Base-by-base conservation (phyloP, 2,329 filamentous ascomycete genomes). In the Lithohypha guttulata region DNA sequence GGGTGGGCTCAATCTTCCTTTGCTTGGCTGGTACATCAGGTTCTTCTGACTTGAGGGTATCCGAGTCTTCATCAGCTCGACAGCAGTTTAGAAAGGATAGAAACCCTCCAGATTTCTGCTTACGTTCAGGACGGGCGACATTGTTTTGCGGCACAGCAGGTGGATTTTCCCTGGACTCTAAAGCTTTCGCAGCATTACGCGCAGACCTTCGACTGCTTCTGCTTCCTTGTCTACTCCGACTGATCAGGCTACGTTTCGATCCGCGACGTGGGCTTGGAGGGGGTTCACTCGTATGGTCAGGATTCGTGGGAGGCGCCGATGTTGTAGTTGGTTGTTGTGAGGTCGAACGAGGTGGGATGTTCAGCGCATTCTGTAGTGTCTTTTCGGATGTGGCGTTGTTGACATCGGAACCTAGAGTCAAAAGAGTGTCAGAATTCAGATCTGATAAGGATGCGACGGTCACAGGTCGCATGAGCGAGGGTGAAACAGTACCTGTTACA, bases 11-110 rank as follows among this genome's bases (percentile, higher is more conserved):
- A n/a, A 52, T 46, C 21, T 44, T 48, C 15, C 46, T 46, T 35
- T 52, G 51, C 39, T 53, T 53, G 3, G 50, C 43, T 7, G 51
- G 46, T 18, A 52, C 43, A 34, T 46, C 47, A 6, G 45, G 46
- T 23, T 48, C 46, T 32, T 52, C 51, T 11, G 45, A 43, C 22
- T 51, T 51, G 17, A 37, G 35, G 31, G 39, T 41, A 19, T 46
- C 45, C 5, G 37, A n/a, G 18, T 30, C 27, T 10, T 51, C 45
- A 17, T 35, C 34, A 2, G 44, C 43, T 14, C 44, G 47, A 35
- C 51, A 53, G 35, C 51, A 53, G 28, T 47, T 53, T 20, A 53
- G 30, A 18, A 53, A 42, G 15, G 51, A 43, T 7, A 53, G 37
- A 20, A 52, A 48, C n/a, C 33, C 33, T 10, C 48, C 47, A 13